Conservation (phyloP, 2,329 filamentous ascomycete species). For the Calonectria pteridis region DNA sequence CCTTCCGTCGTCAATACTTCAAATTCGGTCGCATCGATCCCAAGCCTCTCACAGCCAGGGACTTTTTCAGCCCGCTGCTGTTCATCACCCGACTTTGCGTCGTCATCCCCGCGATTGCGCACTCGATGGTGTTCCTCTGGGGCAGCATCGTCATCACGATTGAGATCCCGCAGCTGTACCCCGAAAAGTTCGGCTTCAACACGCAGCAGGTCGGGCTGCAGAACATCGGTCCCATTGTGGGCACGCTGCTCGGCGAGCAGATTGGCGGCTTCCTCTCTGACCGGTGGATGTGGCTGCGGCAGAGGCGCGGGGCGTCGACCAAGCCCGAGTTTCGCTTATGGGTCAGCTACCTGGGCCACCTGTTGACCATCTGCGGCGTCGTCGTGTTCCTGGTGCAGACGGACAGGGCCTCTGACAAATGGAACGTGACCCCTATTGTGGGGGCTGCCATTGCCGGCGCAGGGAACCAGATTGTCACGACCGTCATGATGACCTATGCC, state of each 20-base stretch:
- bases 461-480: slow-evolving; percentile 73
- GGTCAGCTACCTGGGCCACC: slow-evolving; percentile 66
- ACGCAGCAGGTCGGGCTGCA: slow-evolving; percentile 70
- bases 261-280: slow-evolving; percentile 67
- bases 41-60: slow-evolving; percentile 6
- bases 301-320: slow-evolving; percentile 47
- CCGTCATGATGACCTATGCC: slow-evolving; percentile 70
- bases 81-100: slow-evolving; percentile 14
- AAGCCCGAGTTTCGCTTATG: slow-evolving; percentile 68
- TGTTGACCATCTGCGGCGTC: slow-evolving; percentile 63
- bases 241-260: slow-evolving; percentile 69
- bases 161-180: slow-evolving; percentile 71
- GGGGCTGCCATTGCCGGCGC: slow-evolving; percentile 64
- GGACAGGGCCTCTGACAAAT: slow-evolving; percentile 57
- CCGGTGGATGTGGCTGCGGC: slow-evolving; percentile 61
- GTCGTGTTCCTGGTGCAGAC: slow-evolving; percentile 67
- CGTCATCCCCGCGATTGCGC: slow-evolving; percentile 58
- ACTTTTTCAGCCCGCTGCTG: slow-evolving; percentile 33
- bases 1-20: not conserved
- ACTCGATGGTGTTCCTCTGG: slow-evolving; percentile 69
- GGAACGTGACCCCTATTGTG: slow-evolving; percentile 69
- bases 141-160: slow-evolving; percentile 56
- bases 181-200: slow-evolving; percentile 67
- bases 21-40: slow-evolving; percentile 33
- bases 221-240: slow-evolving; percentile 68